phyloP scores from a whole-genome alignment of 23 red algal species.

The Gracilaria domingensis region DNA sequence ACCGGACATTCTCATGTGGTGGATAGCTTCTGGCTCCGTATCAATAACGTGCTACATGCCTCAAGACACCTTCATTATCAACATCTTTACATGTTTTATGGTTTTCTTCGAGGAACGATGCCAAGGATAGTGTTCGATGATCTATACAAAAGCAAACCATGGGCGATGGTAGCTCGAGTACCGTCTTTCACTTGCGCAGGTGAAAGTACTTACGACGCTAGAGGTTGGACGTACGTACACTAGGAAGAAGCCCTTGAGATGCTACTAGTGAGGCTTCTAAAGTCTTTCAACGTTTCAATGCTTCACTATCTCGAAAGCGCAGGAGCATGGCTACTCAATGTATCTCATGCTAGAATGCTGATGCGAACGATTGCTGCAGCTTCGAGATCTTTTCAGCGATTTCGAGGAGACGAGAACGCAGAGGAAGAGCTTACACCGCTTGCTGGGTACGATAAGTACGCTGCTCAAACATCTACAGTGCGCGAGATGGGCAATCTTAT shows the following conservation, averaged over 20 bases:
- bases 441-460: background rate
- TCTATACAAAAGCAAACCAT: background rate
- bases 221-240: slow-evolving; percentile 24
- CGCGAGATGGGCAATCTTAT: slow-evolving; percentile 10
- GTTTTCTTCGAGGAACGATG: background rate
- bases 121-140: background rate
- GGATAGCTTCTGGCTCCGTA: slow-evolving; percentile 23
- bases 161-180: background rate
- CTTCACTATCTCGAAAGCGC: slow-evolving; percentile 8
- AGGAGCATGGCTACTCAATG: background rate
- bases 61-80: slow-evolving; percentile 35
- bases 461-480: slow-evolving; percentile 6
- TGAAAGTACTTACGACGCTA: background rate
- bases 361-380: slow-evolving; percentile 20
- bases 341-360: background rate
- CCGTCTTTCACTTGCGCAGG: background rate
- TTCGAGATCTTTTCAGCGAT: background rate
- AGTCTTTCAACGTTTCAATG: background rate
- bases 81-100: slow-evolving; percentile 16
- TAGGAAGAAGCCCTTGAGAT: background rate
- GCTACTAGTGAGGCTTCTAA: background rate
- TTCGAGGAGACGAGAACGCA: slow-evolving; percentile 4
- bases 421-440: background rate
- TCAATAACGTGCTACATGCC: background rate
- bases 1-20: slow-evolving; percentile 20